Conservation (phyloP, 2,329 filamentous ascomycete species). For the Pseudogymnoascus sp. region DNA sequence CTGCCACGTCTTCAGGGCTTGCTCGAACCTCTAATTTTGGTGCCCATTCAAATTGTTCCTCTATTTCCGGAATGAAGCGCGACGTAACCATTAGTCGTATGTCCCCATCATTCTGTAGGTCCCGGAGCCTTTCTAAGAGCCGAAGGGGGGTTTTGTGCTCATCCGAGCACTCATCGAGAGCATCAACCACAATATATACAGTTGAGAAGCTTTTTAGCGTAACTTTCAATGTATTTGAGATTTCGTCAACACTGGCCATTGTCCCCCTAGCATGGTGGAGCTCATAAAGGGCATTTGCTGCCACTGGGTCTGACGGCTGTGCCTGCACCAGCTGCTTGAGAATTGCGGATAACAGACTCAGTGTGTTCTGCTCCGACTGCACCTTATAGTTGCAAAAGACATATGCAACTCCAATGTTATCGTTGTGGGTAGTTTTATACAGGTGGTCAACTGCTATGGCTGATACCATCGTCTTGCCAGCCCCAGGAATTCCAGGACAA, state of each 20-base stretch:
- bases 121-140: not conserved
- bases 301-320: not conserved
- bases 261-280: not conserved
- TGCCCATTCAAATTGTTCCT: constrained; percentile 43
- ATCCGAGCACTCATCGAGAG: constrained; percentile 17
- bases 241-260: constrained; percentile 9
- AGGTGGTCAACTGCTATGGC: not conserved
- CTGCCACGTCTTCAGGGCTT: not conserved
- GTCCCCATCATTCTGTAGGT: not conserved
- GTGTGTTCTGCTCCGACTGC: constrained; percentile 23
- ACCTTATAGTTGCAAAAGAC: constrained; percentile 31
- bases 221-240: constrained; percentile 15
- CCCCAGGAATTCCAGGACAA: constrained; percentile 13
- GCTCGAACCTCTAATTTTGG: not conserved
- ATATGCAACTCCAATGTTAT: constrained; percentile 27
- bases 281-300: not conserved
- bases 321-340: constrained; percentile 24
- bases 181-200: constrained; percentile 18
- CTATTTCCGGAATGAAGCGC: constrained; percentile 43
- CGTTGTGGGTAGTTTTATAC: not conserved
- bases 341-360: constrained; percentile 19
- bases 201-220: constrained; percentile 15
- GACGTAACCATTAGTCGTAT: not conserved
- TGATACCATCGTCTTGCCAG: not conserved
- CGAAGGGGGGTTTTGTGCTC: not conserved